Evolutionary conservation across 2,329 filamentous ascomycete species (phyloP), one percentile per base, ranked within the genome.

Genomic region (Epichloe gansuensis): DNA sequence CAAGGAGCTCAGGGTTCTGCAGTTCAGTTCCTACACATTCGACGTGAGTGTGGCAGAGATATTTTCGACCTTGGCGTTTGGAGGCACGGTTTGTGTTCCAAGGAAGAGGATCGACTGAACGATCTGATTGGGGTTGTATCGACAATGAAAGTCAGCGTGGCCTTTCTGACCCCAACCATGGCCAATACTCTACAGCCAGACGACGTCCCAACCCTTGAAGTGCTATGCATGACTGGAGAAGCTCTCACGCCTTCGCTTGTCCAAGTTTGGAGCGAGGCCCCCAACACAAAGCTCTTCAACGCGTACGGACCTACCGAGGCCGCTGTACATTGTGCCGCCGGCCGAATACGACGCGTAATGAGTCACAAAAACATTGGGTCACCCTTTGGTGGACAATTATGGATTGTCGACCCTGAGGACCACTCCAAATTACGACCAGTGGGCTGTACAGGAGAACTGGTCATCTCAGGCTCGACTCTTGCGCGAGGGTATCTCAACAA

Each of bases 21-120:
- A 59, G 21, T 60, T 57, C 39, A 53, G 54, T 12, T 54, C 58
- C 4, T 58, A 56, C 37, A 59, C 55, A 1, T 59, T 58, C 21
- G 57, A 59, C n/a, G 54, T 56, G 11, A 54, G 54, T 13, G 52
- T 57, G 9, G 44, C 55, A 9, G 58, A 60, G 43, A 50, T 58
- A 23, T 49, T 60, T 2, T 44, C 51, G 5, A 55, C 56, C 4
- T 52, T 59, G 5, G 55, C 50, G 34, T 46, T 47, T 3, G 58
- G 58, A 3, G 58, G 56, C 2, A 56, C 53, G 21, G 45, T 60
- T 3, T 60, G 58, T 25, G 51, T 59, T 8, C 57, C 58, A 1
- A 52, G 50, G 58, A 60, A 13, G 46, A 55, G 11, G 50, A 55
- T 28, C 55, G 58, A 9, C 46, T 59, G 1, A 55, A 52, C 37